Evolutionary conservation across 192 early-diverging fungal genomes (phyloP), one percentile per base, ranked within the genome.

Genomic region (Cetraspora pellucida): DNA sequence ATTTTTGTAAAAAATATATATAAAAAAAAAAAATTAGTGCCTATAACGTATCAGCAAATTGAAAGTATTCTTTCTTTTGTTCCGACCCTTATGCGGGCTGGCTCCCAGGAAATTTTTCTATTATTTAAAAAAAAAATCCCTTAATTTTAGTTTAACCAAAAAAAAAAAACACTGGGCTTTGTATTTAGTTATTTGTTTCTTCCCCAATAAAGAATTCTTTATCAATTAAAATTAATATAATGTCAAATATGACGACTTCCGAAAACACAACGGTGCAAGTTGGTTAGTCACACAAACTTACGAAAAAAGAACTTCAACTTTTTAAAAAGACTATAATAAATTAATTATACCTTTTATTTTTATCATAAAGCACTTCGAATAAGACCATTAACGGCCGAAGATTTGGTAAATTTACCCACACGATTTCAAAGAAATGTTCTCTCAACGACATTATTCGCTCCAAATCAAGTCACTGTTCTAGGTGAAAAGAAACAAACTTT

Each of bases 401-500:
- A 73, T 58, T 57, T 73, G 17, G 19, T 37, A 57, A 73, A 57
- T 58, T 58, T 73, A 58, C 71, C 71, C 11, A 43, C 71, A 44
- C 23, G 71, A 73, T 73, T 73, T 58, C 71, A 73, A 43, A 54
- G 30, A 58, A 54, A 73, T 23, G 31, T 73, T 30, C n/a, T 73
- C n/a, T 43, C 54, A 11, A 58, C 21, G 0, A 44, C 71, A 31
- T 30, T 28, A 31, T 58, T 58, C 43, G 21, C 71, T 16, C 71
- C 50, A 55, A 73, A 73, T 31, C 71, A 73, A 57, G 71, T 73
- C 9, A 45, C 43, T 11, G 71, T 73, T 44, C 54, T 31, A 37
- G 37, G 30, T 6, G 71, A 73, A 57, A 73, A 73, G 21, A 73
- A 84, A 50, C 59, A 72, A n/a, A 70, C 78, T 19, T 91, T 90